Evolutionary conservation across 768 basidiomycete species (phyloP).

Genomic region (Tubosaeta brunneosetosa): DNA sequence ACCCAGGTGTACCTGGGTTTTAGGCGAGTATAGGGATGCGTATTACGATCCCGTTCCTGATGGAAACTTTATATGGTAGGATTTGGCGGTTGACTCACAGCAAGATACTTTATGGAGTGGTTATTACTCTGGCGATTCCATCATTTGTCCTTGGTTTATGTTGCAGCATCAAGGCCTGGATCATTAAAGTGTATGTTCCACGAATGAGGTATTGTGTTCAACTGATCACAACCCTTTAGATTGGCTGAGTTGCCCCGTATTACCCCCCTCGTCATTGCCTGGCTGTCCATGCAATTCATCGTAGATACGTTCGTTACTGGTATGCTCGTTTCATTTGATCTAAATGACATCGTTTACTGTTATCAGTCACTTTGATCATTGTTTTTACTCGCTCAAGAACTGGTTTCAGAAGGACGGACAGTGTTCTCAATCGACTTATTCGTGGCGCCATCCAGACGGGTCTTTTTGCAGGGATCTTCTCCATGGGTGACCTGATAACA

Average conservation of each 20-base stretch:
- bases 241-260: slow-evolving; percentile 39
- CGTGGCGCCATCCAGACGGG: slow-evolving; percentile 54
- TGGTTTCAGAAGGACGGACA: slow-evolving; percentile 49
- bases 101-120: slow-evolving; percentile 28
- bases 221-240: slow-evolving; percentile 21
- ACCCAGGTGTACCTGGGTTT: slow-evolving; percentile 47
- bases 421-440: slow-evolving; percentile 49
- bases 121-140: slow-evolving; percentile 34
- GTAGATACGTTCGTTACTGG: slow-evolving; percentile 45
- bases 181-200: slow-evolving; percentile 36
- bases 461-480: slow-evolving; percentile 47
- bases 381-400: slow-evolving; percentile 42
- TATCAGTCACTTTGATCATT: slow-evolving; percentile 20
- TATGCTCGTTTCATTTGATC: slow-evolving; percentile 8
- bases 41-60: not conserved
- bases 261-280: slow-evolving; percentile 41
- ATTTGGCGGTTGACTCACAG: slow-evolving; percentile 13
- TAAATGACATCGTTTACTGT: not conserved
- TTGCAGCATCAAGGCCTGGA: slow-evolving; percentile 40
- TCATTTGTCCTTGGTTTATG: slow-evolving; percentile 43
- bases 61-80: not conserved
- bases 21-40: slow-evolving; percentile 29
- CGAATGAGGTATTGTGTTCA: not conserved
- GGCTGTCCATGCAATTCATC: slow-evolving; percentile 43
- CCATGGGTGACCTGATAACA: slow-evolving; percentile 44